Evolutionary conservation across 1,284 basidiomycete genomes (phyloP).

Genomic region (Peniophora sp.): DNA sequence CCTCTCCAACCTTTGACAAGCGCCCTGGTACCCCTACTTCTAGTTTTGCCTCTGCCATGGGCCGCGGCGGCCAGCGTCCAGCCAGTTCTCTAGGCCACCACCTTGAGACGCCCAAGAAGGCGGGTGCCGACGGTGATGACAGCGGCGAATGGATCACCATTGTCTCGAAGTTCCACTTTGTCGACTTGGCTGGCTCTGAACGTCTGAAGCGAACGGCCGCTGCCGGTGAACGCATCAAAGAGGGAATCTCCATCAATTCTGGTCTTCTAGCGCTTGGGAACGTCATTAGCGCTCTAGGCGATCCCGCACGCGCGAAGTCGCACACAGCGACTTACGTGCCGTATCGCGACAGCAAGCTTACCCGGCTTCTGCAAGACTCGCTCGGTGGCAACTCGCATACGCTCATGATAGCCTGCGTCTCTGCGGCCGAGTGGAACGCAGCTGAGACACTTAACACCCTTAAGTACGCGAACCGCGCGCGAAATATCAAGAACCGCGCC

Average conservation of each 20-base stretch:
- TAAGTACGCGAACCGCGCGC: slow-evolving; percentile 95
- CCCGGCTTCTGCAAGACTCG: slow-evolving; percentile 90
- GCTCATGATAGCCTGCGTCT: slow-evolving; percentile 98
- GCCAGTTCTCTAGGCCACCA: slow-evolving; percentile 60
- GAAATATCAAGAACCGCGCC: slow-evolving; percentile 95
- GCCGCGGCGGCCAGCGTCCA: slow-evolving; percentile 64
- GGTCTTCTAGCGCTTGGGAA: slow-evolving; percentile 95
- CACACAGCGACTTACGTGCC: slow-evolving; percentile 82
- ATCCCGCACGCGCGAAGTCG: slow-evolving; percentile 76
- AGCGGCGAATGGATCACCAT: slow-evolving; percentile 81
- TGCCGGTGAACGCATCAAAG: slow-evolving; percentile 91
- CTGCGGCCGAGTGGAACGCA: slow-evolving; percentile 92
- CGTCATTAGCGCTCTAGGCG: slow-evolving; percentile 97
- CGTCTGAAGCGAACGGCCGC: slow-evolving; percentile 90
- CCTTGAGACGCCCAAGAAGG: slow-evolving; percentile 25
- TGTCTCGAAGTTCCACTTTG: slow-evolving; percentile 97
- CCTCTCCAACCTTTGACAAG: slow-evolving; percentile 63
- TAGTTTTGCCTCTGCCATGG: slow-evolving; percentile 66
- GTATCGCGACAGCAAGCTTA: slow-evolving; percentile 97
- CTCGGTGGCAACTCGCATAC: slow-evolving; percentile 98
- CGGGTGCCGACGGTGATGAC: slow-evolving; percentile 48
- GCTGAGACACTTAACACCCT: slow-evolving; percentile 95
- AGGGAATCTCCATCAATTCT: slow-evolving; percentile 96
- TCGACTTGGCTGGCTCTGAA: slow-evolving; percentile 96
- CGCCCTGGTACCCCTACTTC: slow-evolving; percentile 58